Evolutionary conservation across 345 rosid genomes (phyloP).

Genomic region (Salix dunnii): DNA sequence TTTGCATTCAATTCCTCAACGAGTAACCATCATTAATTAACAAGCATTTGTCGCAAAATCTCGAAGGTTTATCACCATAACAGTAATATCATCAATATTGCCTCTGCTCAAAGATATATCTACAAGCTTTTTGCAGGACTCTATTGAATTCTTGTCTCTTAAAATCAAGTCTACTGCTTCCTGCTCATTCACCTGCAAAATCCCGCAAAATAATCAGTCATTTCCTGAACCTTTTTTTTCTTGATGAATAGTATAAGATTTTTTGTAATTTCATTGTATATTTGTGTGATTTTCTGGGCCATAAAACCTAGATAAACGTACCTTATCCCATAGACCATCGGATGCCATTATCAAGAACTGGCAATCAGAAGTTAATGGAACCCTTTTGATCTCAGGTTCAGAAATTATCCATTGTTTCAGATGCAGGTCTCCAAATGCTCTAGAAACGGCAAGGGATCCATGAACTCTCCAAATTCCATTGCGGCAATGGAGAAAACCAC

Average conservation of each 20-base stretch:
- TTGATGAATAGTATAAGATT: too few species aligned
- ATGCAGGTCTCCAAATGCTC: conserved; percentile 54
- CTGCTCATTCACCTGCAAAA: conserved; percentile 40
- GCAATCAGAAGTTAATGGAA: conserved; percentile 34
- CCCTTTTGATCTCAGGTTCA: conserved; percentile 40
- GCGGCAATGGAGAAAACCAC: conserved; percentile 43
- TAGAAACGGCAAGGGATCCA: conserved; percentile 50
- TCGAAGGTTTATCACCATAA: conserved; percentile 42
- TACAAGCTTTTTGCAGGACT: conserved; percentile 43
- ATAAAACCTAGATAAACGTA: neutral
- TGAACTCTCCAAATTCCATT: conserved; percentile 53
- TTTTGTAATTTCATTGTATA: too few species aligned
- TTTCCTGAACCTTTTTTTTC: neutral
- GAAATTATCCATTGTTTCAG: conserved; percentile 52
- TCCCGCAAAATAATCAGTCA: neutral
- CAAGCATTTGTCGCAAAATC: conserved; percentile 17
- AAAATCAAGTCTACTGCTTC: conserved; percentile 50
- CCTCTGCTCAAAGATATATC: conserved; percentile 42
- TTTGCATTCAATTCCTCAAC: neutral
- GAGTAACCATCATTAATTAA: neutral
- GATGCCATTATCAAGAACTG: conserved; percentile 50
- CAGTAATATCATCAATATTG: conserved; percentile 49
- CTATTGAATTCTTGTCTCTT: conserved; percentile 13
- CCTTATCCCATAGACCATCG: conserved; percentile 68
- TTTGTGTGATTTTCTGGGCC: neutral